phyloP scores from a whole-genome alignment of 768 basidiomycete species.

The Kwoniella sp. region DNA sequence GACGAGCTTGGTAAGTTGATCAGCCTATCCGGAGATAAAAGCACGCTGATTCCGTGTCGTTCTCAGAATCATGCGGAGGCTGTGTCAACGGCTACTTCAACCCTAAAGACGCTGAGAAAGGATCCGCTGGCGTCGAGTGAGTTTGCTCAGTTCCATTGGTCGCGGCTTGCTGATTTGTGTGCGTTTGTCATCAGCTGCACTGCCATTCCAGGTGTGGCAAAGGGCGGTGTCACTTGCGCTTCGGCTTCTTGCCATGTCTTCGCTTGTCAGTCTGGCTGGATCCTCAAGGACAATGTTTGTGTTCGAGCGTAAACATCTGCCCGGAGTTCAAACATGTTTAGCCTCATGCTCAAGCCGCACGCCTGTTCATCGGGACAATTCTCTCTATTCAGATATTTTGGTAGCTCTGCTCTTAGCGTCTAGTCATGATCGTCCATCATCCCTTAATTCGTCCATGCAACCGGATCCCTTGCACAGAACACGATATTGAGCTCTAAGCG shows the following conservation, averaged over 20 bases:
- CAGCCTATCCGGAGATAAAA: background rate
- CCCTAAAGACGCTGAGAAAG: background rate
- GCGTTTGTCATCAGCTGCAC: slow-evolving; percentile 16
- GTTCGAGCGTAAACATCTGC: too few relatives aligned
- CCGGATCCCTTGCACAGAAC: too few relatives aligned
- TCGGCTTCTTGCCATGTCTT: slow-evolving; percentile 12
- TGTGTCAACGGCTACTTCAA: slow-evolving; percentile 12
- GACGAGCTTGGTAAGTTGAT: background rate
- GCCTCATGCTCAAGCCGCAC: too few relatives aligned
- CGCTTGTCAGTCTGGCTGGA: background rate
- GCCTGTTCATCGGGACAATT: too few relatives aligned
- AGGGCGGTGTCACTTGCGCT: slow-evolving; percentile 23
- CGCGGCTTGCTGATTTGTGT: too few relatives aligned
- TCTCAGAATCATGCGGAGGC: slow-evolving; percentile 11
- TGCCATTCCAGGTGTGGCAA: slow-evolving; percentile 7
- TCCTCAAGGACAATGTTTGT: too few relatives aligned
- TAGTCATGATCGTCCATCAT: too few relatives aligned
- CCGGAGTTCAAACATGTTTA: too few relatives aligned
- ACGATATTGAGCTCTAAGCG: too few relatives aligned
- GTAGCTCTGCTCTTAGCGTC: too few relatives aligned
- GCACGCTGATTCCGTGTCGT: background rate
- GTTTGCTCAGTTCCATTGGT: background rate
- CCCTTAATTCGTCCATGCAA: too few relatives aligned
- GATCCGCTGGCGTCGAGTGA: slow-evolving; percentile 4
- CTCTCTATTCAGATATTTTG: too few relatives aligned